Base-by-base conservation (phyloP, 768 basidiomycete genomes). In the Clitopilus passeckerianus region DNA sequence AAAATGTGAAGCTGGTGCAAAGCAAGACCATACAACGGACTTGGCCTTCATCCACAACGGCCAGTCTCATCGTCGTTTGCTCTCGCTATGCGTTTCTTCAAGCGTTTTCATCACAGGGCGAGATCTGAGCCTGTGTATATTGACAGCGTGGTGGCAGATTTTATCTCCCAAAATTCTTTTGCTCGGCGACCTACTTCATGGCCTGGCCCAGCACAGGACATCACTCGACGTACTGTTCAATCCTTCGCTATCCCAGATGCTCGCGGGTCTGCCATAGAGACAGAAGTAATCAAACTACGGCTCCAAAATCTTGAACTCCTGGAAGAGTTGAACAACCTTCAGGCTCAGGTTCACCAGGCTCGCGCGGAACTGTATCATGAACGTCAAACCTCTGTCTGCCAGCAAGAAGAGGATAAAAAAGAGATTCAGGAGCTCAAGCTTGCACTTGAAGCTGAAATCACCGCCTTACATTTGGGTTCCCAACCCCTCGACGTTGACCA, bases 91-190 rank as follows among this genome's bases (percentile, higher is more conserved):
- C 76, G 74, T 5, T 78, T 81, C 20, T 74, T 76, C 65, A 71
- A 70, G 61, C 70, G 80, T 24, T 76, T 80, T 23, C 77, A 82
- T 62, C 78, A 80, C 64, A 76, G 73, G 60, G 72, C 79, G 57
- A 79, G 74, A 66, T 83, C 81, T 18, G 80, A 78, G 30, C 63
- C 74, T 34, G 74, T 76, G 20, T 18, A 23, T 23, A 22, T 50
- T 10, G 18, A 50, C 27, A 7, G 27, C 27, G 27, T 30, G 27
- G 27, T 30, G 7, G 27, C 27, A 30, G 27, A 30, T 30, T 3
- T 30, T 30, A 30, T 30, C 27, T 30, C 27, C 7, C 27, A 30
- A 30, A 30, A 30, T 7, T 7, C 27, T 30, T 30, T 7, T 30
- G 7, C 46, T 23, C 4, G 46, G 46, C 46, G 46, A 50, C 46